These are phyloP conservation scores for Peniophora sp. DNA, from an alignment of 1,284 basidiomycete genomes.

Conservation along the genomic window DNA sequence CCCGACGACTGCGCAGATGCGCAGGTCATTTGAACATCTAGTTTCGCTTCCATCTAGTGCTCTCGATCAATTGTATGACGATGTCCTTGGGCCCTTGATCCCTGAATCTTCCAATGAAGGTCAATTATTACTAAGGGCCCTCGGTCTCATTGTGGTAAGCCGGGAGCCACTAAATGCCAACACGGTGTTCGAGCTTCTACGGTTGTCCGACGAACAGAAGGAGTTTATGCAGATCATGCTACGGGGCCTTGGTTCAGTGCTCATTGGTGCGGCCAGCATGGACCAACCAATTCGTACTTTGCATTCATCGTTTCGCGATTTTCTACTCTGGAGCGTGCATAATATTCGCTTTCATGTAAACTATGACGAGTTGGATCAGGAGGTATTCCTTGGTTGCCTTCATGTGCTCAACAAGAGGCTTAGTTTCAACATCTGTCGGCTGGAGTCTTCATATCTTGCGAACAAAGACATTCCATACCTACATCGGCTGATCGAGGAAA, in stretches of 20 bases:
- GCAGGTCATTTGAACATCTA: background rate
- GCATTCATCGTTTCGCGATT: slow-evolving; percentile 1
- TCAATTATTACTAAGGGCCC: background rate
- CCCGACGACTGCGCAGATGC: background rate
- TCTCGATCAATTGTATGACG: background rate
- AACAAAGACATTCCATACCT: background rate
- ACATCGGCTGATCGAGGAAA: too few species aligned
- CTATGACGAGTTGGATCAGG: background rate
- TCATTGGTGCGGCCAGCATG: background rate
- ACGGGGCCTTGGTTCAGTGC: background rate
- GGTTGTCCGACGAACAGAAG: background rate
- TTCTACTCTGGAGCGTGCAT: background rate
- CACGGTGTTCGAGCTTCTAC: background rate
- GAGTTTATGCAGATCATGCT: background rate
- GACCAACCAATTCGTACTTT: background rate
- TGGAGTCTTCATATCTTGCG: background rate
- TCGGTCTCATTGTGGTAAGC: background rate
- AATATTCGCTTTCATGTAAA: background rate
- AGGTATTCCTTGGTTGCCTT: background rate
- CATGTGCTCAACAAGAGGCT: background rate
- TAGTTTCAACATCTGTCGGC: background rate
- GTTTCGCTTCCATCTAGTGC: background rate
- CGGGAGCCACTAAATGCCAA: background rate
- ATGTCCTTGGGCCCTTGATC: background rate
- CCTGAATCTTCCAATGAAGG: background rate